Evolutionary conservation across 73 alveolate genomes (phyloP).

Genomic region (Paraurostyla sp.): DNA sequence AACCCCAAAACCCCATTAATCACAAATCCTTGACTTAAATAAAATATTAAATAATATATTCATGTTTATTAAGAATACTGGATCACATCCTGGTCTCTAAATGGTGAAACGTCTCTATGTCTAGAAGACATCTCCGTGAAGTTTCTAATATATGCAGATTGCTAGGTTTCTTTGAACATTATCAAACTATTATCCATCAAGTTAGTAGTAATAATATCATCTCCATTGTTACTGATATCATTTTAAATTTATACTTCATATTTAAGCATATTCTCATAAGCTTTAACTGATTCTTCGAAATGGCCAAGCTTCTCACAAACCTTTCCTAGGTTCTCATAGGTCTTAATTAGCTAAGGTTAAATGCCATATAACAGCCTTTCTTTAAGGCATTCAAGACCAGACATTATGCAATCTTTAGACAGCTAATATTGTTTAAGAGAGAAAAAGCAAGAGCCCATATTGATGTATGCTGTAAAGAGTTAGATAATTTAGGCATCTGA

Average conservation of each 20-base stretch:
- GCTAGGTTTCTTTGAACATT: neutral
- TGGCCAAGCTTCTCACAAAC: conserved; percentile 30
- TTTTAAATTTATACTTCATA: neutral
- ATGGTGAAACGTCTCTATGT: too few relatives aligned
- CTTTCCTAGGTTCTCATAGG: conserved; percentile 27
- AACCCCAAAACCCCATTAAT: too few relatives aligned
- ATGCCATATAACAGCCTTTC: neutral
- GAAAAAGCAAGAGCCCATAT: conserved; percentile 19
- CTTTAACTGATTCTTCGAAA: conserved; percentile 30
- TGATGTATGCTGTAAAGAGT: conserved; percentile 1
- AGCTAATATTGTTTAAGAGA: neutral
- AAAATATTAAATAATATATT: too few relatives aligned
- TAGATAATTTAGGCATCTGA: neutral
- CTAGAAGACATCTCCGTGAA: too few relatives aligned
- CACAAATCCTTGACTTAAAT: too few relatives aligned
- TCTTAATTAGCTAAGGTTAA: neutral
- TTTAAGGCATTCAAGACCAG: neutral
- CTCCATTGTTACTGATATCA: too few relatives aligned
- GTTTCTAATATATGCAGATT: too few relatives aligned
- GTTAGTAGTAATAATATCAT: neutral
- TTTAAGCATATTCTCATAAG: conserved; percentile 15
- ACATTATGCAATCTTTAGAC: neutral
- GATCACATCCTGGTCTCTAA: too few relatives aligned
- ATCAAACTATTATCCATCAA: neutral
- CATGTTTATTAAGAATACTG: too few relatives aligned